A percentile compares a stretch with the other conserved stretches of the same genome.
Conservation (phyloP, 2,329 filamentous ascomycete genomes). For the Nemania bipapillata region DNA sequence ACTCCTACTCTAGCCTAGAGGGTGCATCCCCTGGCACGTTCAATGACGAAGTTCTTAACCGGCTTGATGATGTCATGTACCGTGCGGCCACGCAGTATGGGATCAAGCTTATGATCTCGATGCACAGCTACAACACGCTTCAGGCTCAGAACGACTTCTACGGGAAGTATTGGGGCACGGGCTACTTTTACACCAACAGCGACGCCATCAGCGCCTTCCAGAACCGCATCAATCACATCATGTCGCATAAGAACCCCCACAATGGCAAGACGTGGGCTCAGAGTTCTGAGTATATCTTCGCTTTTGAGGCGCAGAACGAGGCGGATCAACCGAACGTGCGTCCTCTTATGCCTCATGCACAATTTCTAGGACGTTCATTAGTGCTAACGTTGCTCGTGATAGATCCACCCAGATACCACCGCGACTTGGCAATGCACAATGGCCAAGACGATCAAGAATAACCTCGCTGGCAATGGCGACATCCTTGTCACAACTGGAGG, state of each 20-base stretch:
- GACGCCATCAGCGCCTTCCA: constrained; percentile 17
- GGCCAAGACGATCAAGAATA: constrained; percentile 8
- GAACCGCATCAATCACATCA: constrained; percentile 16
- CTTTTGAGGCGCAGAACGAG: constrained; percentile 18
- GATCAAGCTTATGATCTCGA: constrained; percentile 22
- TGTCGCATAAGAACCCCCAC: constrained; percentile 11
- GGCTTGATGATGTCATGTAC: constrained; percentile 13
- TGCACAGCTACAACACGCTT: constrained; percentile 17
- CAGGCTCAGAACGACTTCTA: constrained; percentile 8
- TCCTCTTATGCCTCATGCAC: neutral
- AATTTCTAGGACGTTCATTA: neutral
- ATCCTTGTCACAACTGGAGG: constrained; percentile 1
- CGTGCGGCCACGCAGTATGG: constrained; percentile 16
- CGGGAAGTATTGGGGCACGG: constrained; percentile 20
- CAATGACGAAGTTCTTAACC: constrained; percentile 3
- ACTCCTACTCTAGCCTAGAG: constrained; percentile 1
- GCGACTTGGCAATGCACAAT: constrained; percentile 12
- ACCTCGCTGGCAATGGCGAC: neutral
- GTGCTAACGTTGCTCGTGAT: neutral
- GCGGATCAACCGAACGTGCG: constrained; percentile 16
- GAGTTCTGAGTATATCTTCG: constrained; percentile 18
- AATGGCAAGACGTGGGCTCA: constrained; percentile 15
- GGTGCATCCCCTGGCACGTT: constrained; percentile 2
- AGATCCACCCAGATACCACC: constrained; percentile 4
- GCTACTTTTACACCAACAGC: constrained; percentile 19